phyloP scores from a whole-genome alignment of 1,139 yeast genomes.

The Pichia sorboxylosa region DNA sequence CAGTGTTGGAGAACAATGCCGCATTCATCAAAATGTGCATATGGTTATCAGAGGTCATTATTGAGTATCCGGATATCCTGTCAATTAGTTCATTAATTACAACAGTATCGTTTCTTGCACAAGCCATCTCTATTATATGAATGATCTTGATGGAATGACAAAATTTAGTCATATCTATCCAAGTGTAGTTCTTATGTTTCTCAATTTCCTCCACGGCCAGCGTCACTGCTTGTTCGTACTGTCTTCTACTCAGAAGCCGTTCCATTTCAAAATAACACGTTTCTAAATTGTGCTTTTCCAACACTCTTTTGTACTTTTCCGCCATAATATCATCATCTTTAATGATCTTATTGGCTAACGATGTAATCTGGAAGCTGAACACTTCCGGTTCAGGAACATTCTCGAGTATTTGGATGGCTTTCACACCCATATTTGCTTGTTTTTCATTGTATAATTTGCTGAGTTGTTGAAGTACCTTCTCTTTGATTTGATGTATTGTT shows the following conservation, averaged over 20 bases:
- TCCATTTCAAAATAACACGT: constrained; percentile 9
- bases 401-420: too few relatives aligned
- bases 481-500: too few relatives aligned
- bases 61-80: not conserved
- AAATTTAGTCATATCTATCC: not conserved
- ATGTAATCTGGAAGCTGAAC: too few relatives aligned
- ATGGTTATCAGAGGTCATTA: constrained; percentile 7
- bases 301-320: constrained; percentile 9
- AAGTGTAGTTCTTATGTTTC: not conserved
- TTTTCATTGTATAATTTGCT: too few relatives aligned
- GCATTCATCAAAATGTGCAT: constrained; percentile 8
- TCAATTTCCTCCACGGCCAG: constrained; percentile 5
- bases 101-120: constrained; percentile 1
- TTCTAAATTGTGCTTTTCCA: constrained; percentile 3
- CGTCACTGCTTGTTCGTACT: constrained; percentile 12
- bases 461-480: too few relatives aligned
- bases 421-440: too few relatives aligned
- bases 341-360: too few relatives aligned
- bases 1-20: constrained; percentile 3
- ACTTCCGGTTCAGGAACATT: too few relatives aligned
- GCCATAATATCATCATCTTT: too few relatives aligned
- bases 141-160: not conserved
- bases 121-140: constrained; percentile 1
- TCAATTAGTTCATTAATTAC: not conserved
- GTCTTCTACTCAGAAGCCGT: constrained; percentile 7